Evolutionary conservation across 192 early-diverging fungal species (phyloP).

Genomic region (Coemansia sp.): DNA sequence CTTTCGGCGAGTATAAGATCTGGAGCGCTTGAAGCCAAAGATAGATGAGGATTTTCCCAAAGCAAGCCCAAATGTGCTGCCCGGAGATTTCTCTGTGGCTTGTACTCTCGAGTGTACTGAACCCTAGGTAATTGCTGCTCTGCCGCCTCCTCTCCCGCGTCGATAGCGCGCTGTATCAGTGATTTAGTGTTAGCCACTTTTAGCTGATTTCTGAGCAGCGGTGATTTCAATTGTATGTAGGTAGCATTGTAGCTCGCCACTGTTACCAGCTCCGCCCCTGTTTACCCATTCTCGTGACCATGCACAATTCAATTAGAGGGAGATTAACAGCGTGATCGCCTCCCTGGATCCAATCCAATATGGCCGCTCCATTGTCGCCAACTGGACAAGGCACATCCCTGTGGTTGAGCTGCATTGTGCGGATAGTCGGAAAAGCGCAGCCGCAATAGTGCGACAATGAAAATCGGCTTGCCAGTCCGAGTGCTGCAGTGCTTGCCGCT

Average conservation of each 20-base stretch:
- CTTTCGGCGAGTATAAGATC: too few species aligned
- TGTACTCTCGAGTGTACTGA: too few species aligned
- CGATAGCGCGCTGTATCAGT: too few species aligned
- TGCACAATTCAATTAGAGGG: not conserved
- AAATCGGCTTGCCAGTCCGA: not conserved
- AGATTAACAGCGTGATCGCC: not conserved
- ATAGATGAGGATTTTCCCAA: too few species aligned
- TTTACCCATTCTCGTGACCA: not conserved
- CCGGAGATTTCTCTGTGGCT: too few species aligned
- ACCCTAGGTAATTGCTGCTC: too few species aligned
- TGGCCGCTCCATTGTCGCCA: not conserved
- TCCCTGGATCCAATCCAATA: not conserved
- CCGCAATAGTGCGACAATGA: constrained; percentile 2
- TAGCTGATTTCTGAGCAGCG: not conserved
- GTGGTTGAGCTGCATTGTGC: not conserved
- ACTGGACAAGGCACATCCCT: not conserved
- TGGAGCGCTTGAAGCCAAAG: too few species aligned
- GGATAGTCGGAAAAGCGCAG: not conserved
- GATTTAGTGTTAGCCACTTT: too few species aligned
- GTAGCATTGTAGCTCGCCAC: not conserved
- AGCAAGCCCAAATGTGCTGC: too few species aligned
- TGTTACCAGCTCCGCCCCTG: not conserved
- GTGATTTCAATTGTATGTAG: not conserved
- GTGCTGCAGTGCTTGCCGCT: not conserved
- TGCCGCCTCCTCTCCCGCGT: too few species aligned